Conservation (phyloP, 495 filamentous ascomycete genomes). For the Aspergillus kassunensis region DNA sequence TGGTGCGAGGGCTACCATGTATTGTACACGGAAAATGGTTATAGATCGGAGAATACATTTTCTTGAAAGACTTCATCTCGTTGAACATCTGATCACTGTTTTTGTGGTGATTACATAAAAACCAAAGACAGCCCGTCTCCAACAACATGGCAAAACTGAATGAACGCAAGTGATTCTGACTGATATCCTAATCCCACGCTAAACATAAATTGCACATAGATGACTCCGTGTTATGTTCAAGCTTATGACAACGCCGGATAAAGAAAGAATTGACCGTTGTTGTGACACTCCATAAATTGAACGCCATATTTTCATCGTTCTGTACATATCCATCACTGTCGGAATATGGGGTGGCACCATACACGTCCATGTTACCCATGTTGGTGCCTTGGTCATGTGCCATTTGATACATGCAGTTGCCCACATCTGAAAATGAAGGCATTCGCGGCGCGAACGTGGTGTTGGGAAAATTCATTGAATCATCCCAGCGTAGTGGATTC, state of each 20-base stretch:
- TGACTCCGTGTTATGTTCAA: not conserved
- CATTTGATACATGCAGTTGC: not conserved
- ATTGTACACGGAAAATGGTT: slow-evolving; percentile 19
- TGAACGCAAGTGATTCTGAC: not conserved
- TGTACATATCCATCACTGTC: not conserved
- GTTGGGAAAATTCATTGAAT: not conserved
- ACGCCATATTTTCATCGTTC: not conserved
- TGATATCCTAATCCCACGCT: not conserved
- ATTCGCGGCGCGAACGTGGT: not conserved
- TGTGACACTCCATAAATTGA: not conserved
- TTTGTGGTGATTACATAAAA: not conserved
- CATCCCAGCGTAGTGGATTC: not conserved
- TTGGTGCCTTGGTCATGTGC: not conserved
- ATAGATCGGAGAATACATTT: slow-evolving; percentile 8
- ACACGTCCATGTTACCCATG: not conserved
- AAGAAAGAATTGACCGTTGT: no score
- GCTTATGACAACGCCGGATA: no score
- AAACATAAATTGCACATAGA: not conserved
- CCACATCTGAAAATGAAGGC: not conserved
- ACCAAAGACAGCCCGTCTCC: not conserved
- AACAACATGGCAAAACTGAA: not conserved
- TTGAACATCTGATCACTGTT: not conserved
- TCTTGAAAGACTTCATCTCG: not conserved
- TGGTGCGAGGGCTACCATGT: slow-evolving; percentile 13
- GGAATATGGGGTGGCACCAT: not conserved